A percentile compares a stretch with the other conserved stretches of the same genome.
phyloP scores from a whole-genome alignment of 495 filamentous ascomycete genomes.

The Pyrenula aspistea region DNA sequence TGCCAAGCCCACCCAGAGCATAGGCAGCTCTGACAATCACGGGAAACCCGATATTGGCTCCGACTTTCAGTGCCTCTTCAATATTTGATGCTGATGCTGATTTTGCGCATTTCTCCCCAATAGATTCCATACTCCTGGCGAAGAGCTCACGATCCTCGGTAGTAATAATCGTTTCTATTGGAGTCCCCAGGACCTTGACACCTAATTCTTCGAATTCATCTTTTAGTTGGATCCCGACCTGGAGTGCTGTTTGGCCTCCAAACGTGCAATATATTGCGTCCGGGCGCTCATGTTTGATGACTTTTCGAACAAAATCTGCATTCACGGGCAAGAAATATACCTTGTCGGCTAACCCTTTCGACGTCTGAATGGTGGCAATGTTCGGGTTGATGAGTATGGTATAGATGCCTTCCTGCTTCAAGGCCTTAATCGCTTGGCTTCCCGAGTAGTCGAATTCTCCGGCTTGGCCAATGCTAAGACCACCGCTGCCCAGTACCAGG shows the following conservation, averaged over 20 bases:
- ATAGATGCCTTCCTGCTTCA: slow-evolving; percentile 93
- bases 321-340: slow-evolving; percentile 98
- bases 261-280: slow-evolving; percentile 98
- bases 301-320: slow-evolving; percentile 89
- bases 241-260: slow-evolving; percentile 89
- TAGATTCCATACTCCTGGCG: slow-evolving; percentile 95
- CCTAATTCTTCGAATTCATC: slow-evolving; percentile 87
- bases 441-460: slow-evolving; percentile 99
- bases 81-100: slow-evolving; percentile 81
- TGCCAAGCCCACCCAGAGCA: slow-evolving; percentile 87
- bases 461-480: slow-evolving; percentile 94
- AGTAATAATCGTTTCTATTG: slow-evolving; percentile 95
- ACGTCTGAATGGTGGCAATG: slow-evolving; percentile 97
- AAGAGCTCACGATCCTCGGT: slow-evolving; percentile 97
- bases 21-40: slow-evolving; percentile 97
- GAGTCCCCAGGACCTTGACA: slow-evolving; percentile 88
- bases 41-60: slow-evolving; percentile 84
- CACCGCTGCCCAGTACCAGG: slow-evolving; percentile 90
- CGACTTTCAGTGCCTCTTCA: slow-evolving; percentile 73
- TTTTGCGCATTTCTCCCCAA: slow-evolving; percentile 94
- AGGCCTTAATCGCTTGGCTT: slow-evolving; percentile 80
- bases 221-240: slow-evolving; percentile 91
- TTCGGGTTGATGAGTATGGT: slow-evolving; percentile 97
- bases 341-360: slow-evolving; percentile 90
- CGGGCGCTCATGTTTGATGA: slow-evolving; percentile 87